Percentiles rank a stretch among this genome's conserved stretches.
Conservation (phyloP, 345 rosid species). For the Pistacia atlantica region DNA sequence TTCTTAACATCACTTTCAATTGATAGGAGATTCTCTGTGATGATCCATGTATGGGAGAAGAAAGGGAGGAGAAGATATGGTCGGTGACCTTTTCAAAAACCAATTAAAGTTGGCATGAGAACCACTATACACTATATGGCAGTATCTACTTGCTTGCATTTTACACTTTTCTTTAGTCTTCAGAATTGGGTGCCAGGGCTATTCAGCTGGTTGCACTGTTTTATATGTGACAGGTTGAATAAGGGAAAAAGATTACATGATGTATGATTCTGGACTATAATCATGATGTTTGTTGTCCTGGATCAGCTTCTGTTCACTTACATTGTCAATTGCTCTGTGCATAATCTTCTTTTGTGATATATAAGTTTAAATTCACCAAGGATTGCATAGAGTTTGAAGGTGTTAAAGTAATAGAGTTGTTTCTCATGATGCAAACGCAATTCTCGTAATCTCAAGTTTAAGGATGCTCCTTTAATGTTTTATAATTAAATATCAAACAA, state of each 20-base stretch:
- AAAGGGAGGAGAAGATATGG: neutral
- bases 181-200: neutral
- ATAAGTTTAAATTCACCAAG: neutral
- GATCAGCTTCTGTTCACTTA: neutral
- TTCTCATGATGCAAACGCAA: neutral
- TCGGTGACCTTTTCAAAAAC: conserved; percentile 11
- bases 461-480: neutral
- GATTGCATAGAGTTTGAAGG: neutral
- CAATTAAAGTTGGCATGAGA: neutral
- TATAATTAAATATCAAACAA: neutral
- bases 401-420: too few species aligned
- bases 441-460: neutral
- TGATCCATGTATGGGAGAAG: neutral
- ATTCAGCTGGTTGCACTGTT: neutral
- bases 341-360: neutral
- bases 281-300: neutral
- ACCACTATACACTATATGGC: neutral
- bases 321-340: neutral
- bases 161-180: neutral
- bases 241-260: neutral
- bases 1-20: neutral
- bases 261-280: neutral
- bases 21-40: neutral
- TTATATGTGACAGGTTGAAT: neutral
- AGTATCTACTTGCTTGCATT: neutral